phyloP scores from a whole-genome alignment of 78 protist species.

The Capsaspora owczarzaki region DNA sequence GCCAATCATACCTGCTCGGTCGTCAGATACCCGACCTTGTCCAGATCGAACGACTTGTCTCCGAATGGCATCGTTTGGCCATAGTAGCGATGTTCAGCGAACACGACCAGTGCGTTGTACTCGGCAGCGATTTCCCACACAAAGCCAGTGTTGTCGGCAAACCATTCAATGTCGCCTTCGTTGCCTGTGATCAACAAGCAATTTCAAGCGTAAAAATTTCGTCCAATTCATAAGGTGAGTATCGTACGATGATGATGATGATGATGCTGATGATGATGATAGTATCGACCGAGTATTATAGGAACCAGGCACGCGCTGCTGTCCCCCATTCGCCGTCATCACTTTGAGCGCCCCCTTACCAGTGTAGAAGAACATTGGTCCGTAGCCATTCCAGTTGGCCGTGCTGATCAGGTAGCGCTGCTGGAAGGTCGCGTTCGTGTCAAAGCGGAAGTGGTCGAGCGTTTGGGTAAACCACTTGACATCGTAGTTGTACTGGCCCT shows the following conservation, averaged over 20 bases:
- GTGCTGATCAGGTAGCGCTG: slow-evolving; percentile 40
- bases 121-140: slow-evolving; percentile 47
- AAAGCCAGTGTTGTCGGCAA: slow-evolving; percentile 60
- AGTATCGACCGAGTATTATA: too few species aligned
- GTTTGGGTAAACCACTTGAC: slow-evolving; percentile 10
- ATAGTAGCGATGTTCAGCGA: slow-evolving; percentile 66
- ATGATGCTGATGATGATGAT: too few species aligned
- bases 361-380: slow-evolving; percentile 66
- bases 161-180: slow-evolving; percentile 65
- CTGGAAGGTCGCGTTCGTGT: slow-evolving; percentile 6
- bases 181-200: slow-evolving; percentile 9
- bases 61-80: slow-evolving; percentile 44
- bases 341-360: too few species aligned
- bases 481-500: too few species aligned
- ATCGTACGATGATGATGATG: too few species aligned
- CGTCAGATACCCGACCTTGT: neutral
- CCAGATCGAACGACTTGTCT: neutral
- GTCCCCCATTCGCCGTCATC: too few species aligned
- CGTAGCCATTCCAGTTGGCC: slow-evolving; percentile 14
- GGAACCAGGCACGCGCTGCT: too few species aligned
- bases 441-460: slow-evolving; percentile 50
- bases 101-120: slow-evolving; percentile 51
- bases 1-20: too few species aligned
- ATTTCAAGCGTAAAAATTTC: too few species aligned
- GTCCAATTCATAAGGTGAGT: too few species aligned